Conservation (phyloP, 2,329 filamentous ascomycete genomes). For the Aspergillus vadensis region DNA sequence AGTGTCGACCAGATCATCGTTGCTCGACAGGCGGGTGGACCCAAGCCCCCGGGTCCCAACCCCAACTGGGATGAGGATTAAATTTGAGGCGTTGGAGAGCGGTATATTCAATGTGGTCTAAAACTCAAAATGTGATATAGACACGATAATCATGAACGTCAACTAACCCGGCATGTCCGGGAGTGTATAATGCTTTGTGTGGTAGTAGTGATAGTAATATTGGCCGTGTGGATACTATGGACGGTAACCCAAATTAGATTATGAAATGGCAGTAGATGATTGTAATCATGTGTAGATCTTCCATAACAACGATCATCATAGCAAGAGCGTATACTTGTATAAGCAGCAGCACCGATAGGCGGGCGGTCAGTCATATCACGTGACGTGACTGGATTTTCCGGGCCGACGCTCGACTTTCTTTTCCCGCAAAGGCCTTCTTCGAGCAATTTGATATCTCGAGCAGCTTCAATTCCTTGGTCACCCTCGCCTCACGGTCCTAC, state of each 20-base stretch:
- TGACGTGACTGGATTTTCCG: constrained; percentile 38
- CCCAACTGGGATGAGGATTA: constrained; percentile 73
- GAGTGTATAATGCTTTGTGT: constrained; percentile 4
- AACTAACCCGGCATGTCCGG: constrained; percentile 8
- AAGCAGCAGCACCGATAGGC: neutral
- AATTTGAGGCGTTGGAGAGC: constrained; percentile 18
- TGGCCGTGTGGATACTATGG: neutral
- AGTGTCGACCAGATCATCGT: constrained; percentile 99
- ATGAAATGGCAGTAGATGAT: neutral
- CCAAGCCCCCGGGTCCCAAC: constrained; percentile 94
- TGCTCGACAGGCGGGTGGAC: constrained; percentile 91
- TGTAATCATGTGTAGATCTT: neutral
- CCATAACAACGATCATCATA: neutral
- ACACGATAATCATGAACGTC: constrained; percentile 36
- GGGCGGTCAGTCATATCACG: constrained; percentile 23
- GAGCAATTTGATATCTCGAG: constrained; percentile 15
- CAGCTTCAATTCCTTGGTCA: constrained; percentile 15
- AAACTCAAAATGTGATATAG: constrained; percentile 29
- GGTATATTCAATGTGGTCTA: constrained; percentile 12
- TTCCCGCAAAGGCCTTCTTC: constrained; percentile 25
- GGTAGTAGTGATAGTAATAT: constrained; percentile 10
- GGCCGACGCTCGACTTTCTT: constrained; percentile 32
- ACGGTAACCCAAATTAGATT: neutral
- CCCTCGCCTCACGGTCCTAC: constrained; percentile 8
- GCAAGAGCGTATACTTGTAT: neutral